Conservation (phyloP, 345 rosid genomes). For the Odontarrhena argentea region DNA sequence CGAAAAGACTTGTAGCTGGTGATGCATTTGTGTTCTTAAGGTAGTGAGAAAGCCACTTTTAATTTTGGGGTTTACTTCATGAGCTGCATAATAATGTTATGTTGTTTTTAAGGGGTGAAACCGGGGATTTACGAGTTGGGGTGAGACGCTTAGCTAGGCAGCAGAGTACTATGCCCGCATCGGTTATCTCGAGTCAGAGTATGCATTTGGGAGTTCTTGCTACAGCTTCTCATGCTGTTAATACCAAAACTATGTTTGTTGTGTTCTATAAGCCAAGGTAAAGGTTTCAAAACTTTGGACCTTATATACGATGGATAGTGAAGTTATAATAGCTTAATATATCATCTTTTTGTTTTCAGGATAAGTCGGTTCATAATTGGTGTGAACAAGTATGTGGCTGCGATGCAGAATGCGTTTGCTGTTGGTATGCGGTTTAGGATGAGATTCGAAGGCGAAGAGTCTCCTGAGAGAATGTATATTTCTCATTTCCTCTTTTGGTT, state of each 20-base stretch:
- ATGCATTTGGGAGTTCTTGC: slow-evolving; percentile 89
- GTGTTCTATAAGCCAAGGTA: slow-evolving; percentile 83
- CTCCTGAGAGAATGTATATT: slow-evolving; percentile 65
- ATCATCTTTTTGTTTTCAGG: slow-evolving; percentile 43
- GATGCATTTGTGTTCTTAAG: slow-evolving; percentile 79
- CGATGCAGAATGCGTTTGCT: slow-evolving; percentile 49
- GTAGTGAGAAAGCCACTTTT: slow-evolving; percentile 33
- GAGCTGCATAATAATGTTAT: slow-evolving; percentile 12
- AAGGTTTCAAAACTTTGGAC: slow-evolving; percentile 11
- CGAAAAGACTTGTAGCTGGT: slow-evolving; percentile 71
- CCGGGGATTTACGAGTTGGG: slow-evolving; percentile 66
- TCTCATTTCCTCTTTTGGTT: neutral
- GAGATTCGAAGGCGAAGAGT: slow-evolving; percentile 84
- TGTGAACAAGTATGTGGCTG: slow-evolving; percentile 58
- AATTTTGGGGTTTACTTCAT: neutral
- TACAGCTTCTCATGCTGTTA: slow-evolving; percentile 76
- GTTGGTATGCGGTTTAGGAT: slow-evolving; percentile 74
- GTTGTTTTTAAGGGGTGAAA: slow-evolving; percentile 49
- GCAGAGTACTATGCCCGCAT: slow-evolving; percentile 59
- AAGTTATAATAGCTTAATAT: neutral
- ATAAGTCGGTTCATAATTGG: slow-evolving; percentile 67
- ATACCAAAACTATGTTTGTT: slow-evolving; percentile 56
- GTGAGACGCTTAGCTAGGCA: slow-evolving; percentile 57
- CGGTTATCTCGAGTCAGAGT: slow-evolving; percentile 79
- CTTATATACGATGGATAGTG: neutral